Percentiles rank a stretch among this genome's conserved stretches.
These are phyloP conservation scores for Fonsecaea nubica DNA, from an alignment of 2,329 filamentous ascomycete species.

Conservation along the genomic window DNA sequence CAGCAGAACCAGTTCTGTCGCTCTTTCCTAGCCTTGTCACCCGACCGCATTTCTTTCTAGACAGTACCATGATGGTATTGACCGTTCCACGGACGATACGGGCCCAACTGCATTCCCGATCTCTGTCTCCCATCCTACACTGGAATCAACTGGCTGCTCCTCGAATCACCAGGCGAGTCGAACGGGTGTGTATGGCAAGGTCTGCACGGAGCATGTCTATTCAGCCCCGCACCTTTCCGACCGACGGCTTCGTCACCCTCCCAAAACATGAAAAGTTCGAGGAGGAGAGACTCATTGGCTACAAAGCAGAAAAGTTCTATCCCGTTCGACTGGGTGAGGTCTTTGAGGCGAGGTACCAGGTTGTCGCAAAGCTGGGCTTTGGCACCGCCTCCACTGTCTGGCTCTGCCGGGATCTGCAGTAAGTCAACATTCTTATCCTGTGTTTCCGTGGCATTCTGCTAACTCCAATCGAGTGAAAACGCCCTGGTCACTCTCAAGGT, in stretches of 20 bases:
- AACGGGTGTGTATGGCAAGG: neutral
- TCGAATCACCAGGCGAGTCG: too few species aligned
- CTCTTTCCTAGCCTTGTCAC: too few species aligned
- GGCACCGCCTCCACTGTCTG: slow-evolving; percentile 56
- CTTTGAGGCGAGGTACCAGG: slow-evolving; percentile 52
- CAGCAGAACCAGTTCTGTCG: too few species aligned
- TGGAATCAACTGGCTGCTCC: too few species aligned
- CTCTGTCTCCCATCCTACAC: too few species aligned
- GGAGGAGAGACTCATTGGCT: slow-evolving; percentile 36
- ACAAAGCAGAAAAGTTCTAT: slow-evolving; percentile 43
- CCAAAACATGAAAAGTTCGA: slow-evolving; percentile 22
- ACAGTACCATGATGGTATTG: too few species aligned
- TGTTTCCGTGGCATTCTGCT: slow-evolving; percentile 44
- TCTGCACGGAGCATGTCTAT: neutral
- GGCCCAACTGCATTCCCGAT: too few species aligned
- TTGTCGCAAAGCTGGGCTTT: slow-evolving; percentile 55
- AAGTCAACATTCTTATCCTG: slow-evolving; percentile 29
- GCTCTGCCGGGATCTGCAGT: slow-evolving; percentile 49
- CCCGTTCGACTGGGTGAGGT: slow-evolving; percentile 52
- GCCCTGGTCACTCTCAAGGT: slow-evolving; percentile 36
- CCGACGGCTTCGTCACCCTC: neutral
- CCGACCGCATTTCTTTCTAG: too few species aligned
- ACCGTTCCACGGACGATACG: too few species aligned
- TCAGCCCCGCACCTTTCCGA: slow-evolving; percentile 4
- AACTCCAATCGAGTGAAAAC: slow-evolving; percentile 18